Percentiles rank a stretch among this genome's conserved stretches.
Evolutionary conservation across 2,329 filamentous ascomycete genomes (phyloP).

Genomic region (Scytalidium sp.): DNA sequence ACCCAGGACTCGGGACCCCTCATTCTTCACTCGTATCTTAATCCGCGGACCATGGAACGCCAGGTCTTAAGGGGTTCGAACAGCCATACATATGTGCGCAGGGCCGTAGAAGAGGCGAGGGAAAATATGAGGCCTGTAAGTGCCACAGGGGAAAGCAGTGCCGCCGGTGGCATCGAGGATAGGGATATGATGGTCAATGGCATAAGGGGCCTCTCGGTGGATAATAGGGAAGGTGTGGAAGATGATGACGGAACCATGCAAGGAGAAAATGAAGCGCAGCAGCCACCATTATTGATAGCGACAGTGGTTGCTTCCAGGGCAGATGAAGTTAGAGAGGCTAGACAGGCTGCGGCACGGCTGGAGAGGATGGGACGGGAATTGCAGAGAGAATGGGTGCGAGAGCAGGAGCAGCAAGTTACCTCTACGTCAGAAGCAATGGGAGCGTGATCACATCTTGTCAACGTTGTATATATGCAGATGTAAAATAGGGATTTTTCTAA

Average conservation of each 20-base stretch:
- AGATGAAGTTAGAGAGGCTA: slow-evolving; percentile 47
- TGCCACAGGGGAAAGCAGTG: slow-evolving; percentile 9
- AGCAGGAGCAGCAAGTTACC: slow-evolving; percentile 17
- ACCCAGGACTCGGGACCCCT: slow-evolving; percentile 37
- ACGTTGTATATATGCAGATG: background rate
- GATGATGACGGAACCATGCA: slow-evolving; percentile 6
- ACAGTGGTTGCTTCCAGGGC: slow-evolving; percentile 50
- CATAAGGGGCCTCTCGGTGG: background rate
- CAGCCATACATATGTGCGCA: slow-evolving; percentile 2
- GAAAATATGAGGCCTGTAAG: slow-evolving; percentile 21
- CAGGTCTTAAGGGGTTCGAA: background rate
- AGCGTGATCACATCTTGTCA: background rate
- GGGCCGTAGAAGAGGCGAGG: slow-evolving; percentile 16
- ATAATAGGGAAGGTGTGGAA: slow-evolving; percentile 7
- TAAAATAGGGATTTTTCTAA: background rate
- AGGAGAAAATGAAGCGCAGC: slow-evolving; percentile 16
- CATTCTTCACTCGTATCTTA: slow-evolving; percentile 43
- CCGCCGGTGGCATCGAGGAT: slow-evolving; percentile 5
- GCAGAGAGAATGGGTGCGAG: slow-evolving; percentile 49
- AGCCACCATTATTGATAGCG: slow-evolving; percentile 50
- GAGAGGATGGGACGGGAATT: slow-evolving; percentile 54
- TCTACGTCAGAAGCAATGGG: background rate
- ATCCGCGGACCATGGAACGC: slow-evolving; percentile 21
- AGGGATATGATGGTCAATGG: slow-evolving; percentile 13
- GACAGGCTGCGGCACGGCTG: slow-evolving; percentile 48